Evolutionary conservation across 805 yeast species (phyloP), one percentile per base, ranked within the genome.

Genomic region (Metschnikowia kunwiensis): DNA sequence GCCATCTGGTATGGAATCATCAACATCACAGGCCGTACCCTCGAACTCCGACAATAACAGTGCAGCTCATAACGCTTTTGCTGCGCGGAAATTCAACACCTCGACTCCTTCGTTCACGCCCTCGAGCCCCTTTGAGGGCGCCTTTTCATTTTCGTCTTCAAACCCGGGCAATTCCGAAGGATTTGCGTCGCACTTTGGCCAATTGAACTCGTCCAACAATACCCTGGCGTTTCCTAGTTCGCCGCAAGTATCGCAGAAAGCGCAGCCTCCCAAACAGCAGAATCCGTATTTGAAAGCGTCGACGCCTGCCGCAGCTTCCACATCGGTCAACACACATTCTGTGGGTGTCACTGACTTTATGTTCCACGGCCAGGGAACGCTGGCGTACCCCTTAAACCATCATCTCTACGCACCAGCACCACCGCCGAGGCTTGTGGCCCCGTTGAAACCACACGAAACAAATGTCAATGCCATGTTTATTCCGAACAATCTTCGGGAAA

Each of bases 321-420:
- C 34, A 7, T 19, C 28, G 2, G 34, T 44, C 29, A 30, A 51
- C 34, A 22, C 43, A 30, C 35, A 26, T 11, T 13, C 47, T 5
- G 40, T 41, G 15, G 22, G 31, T 5, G 27, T 34, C 4, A 19
- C 40, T 48, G 38, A 45, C 47, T 31, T 37, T 21, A 41, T 47
- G 44, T 47, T 38, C 14, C 47, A 40, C 14, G 32, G 36, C 21
- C 53, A 35, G 30, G 33, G 24, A 11, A 27, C 46, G 13, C 50
- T 25, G 38, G 17, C 50, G 10, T 78, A 63, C 46, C 83, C 84
- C 0, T 63, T 86, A 28, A 87, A 87, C 52, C 85, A 86, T 56
- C 96, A 89, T 60, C 62, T 87, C 25, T 89, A 91, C 61, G 93
- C 96, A 0, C 97, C 97, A 2, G 74, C 78, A 20, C 91, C 96